Percentiles rank a stretch among this genome's conserved stretches.
phyloP scores from a whole-genome alignment of 1,284 basidiomycete genomes.

The Grifola frondosa region DNA sequence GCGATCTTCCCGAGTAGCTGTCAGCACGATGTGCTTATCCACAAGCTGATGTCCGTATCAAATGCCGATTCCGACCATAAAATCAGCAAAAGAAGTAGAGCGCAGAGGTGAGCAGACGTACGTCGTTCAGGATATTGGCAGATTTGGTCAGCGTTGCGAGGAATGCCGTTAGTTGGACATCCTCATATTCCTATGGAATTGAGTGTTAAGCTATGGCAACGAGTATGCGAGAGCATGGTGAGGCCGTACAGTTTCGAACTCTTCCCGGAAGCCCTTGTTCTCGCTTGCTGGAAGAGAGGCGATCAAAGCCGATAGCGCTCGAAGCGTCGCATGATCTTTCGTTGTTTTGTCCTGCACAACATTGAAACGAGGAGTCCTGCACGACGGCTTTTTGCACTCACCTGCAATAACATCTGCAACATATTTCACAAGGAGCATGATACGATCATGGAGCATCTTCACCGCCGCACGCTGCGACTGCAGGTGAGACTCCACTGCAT shows the following conservation, averaged over 20 bases:
- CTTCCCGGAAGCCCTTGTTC: constrained; percentile 74
- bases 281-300: constrained; percentile 86
- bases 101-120: too few species aligned
- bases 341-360: constrained; percentile 53
- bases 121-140: constrained; percentile 85
- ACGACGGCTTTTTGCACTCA: too few species aligned
- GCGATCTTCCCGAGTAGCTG: constrained; percentile 33
- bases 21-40: constrained; percentile 38
- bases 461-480: constrained; percentile 93
- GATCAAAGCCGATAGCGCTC: constrained; percentile 83
- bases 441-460: constrained; percentile 92
- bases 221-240: background rate
- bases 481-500: constrained; percentile 82
- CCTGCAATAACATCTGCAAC: constrained; percentile 74
- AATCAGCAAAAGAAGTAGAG: background rate
- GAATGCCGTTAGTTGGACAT: constrained; percentile 90
- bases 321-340: constrained; percentile 78
- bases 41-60: constrained; percentile 29
- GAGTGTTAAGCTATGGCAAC: constrained; percentile 1
- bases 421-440: constrained; percentile 81
- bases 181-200: constrained; percentile 83
- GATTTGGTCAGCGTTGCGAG: constrained; percentile 88
- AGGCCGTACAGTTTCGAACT: constrained; percentile 76
- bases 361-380: background rate
- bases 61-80: background rate